Conservation (phyloP, 2,329 filamentous ascomycete species). For the Aspergillus candidus region DNA sequence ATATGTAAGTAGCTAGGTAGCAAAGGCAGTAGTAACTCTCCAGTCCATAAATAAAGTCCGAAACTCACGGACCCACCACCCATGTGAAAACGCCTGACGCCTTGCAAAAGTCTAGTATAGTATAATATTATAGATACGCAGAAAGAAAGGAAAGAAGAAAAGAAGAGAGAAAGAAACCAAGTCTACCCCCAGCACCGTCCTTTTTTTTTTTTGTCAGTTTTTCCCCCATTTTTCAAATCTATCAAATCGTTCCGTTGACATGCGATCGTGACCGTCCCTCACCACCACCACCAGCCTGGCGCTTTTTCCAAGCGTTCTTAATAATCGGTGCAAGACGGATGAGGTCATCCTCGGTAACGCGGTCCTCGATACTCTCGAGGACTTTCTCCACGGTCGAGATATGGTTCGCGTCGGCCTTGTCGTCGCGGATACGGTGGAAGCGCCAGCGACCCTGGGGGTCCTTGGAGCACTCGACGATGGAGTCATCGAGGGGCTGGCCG, state of each 20-base stretch:
- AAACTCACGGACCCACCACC: no score
- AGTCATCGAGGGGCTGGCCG: slow-evolving; percentile 70
- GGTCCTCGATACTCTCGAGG: slow-evolving; percentile 80
- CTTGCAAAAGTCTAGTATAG: slow-evolving; percentile 1
- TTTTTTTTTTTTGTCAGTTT: no score
- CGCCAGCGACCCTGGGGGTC: slow-evolving; percentile 73
- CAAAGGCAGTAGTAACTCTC: no score
- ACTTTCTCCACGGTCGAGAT: slow-evolving; percentile 78
- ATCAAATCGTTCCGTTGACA: no score
- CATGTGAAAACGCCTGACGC: slow-evolving; percentile 2
- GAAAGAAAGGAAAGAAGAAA: not conserved
- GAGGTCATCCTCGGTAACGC: slow-evolving; percentile 76
- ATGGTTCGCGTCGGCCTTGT: slow-evolving; percentile 89
- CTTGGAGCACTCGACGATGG: slow-evolving; percentile 84
- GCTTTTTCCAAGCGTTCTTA: slow-evolving; percentile 71
- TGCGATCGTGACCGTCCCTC: no score
- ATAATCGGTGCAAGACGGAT: slow-evolving; percentile 64
- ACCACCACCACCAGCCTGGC: slow-evolving; percentile 34
- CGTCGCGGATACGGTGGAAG: slow-evolving; percentile 82
- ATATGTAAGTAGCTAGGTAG: no score
- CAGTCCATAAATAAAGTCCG: no score
- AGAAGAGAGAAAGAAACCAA: not conserved
- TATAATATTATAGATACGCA: not conserved
- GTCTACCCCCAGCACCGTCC: slow-evolving; percentile 29
- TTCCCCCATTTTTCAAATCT: no score